Conservation (phyloP, 2,329 filamentous ascomycete species). For the Didymella pomorum region DNA sequence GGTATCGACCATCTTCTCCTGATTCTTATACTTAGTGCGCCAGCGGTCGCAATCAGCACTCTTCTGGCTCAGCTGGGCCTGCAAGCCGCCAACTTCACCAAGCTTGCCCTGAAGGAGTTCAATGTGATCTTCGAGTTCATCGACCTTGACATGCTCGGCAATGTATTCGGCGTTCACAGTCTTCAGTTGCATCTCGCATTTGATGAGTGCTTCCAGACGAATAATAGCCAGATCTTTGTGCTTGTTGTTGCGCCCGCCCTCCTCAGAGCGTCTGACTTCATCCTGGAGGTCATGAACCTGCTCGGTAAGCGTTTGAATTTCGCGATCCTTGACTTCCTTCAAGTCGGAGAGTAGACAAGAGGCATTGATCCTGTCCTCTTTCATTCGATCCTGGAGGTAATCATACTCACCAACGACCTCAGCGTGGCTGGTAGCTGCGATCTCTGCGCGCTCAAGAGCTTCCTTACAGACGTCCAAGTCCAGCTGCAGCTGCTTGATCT, state of each 20-base stretch:
- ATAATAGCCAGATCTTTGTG: conserved; percentile 11
- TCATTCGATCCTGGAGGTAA: conserved; percentile 15
- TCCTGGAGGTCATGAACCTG: conserved; percentile 3
- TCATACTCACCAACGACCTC: conserved; percentile 15
- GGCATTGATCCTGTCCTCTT: neutral
- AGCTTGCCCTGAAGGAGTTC: conserved; percentile 16
- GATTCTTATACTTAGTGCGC: conserved; percentile 27
- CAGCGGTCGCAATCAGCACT: conserved; percentile 29
- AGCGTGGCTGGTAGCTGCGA: neutral
- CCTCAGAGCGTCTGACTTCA: neutral
- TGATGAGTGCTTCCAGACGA: conserved; percentile 18
- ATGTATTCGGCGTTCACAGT: conserved; percentile 23
- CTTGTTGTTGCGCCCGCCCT: conserved; percentile 6
- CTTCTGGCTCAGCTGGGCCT: conserved; percentile 31
- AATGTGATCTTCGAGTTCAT: conserved; percentile 26
- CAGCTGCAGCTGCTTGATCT: conserved; percentile 28
- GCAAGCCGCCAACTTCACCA: conserved; percentile 18
- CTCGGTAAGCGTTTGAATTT: neutral
- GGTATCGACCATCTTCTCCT: neutral
- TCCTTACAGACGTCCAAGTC: conserved; percentile 19
- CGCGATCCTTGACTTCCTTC: neutral
- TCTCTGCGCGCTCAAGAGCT: neutral
- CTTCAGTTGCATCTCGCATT: conserved; percentile 22
- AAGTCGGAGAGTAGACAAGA: neutral
- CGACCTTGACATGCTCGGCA: conserved; percentile 18